Conservation (phyloP, 1,284 basidiomycete genomes). For the Inonotus obliquus region DNA sequence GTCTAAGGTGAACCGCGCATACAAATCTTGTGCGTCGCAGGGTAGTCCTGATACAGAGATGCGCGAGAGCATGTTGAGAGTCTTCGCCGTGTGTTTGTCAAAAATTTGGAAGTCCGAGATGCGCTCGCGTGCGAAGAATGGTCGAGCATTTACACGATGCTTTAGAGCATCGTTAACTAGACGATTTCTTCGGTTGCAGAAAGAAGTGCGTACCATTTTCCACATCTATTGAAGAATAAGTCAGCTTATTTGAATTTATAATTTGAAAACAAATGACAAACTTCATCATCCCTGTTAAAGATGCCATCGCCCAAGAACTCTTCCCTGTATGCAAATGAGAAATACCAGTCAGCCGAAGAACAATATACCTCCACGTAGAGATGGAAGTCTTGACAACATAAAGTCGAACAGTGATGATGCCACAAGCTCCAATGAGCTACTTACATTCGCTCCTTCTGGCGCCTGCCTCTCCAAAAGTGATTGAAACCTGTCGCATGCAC, state of each 20-base stretch:
- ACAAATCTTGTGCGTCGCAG: slow-evolving; percentile 64
- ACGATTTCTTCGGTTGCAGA: neutral
- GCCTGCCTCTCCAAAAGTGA: slow-evolving; percentile 57
- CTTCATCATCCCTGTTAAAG: slow-evolving; percentile 69
- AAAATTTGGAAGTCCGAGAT: slow-evolving; percentile 67
- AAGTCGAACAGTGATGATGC: neutral
- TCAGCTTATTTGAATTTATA: neutral
- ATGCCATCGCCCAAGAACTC: slow-evolving; percentile 65
- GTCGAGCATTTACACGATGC: slow-evolving; percentile 65
- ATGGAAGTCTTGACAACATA: neutral
- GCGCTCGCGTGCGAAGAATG: slow-evolving; percentile 68
- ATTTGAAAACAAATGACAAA: slow-evolving; percentile 26
- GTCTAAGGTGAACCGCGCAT: slow-evolving; percentile 64
- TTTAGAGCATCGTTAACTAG: slow-evolving; percentile 23
- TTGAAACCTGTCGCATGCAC: slow-evolving; percentile 63
- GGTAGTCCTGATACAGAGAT: slow-evolving; percentile 35
- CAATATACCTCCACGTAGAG: neutral
- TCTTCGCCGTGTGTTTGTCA: slow-evolving; percentile 46
- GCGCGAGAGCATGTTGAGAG: slow-evolving; percentile 45
- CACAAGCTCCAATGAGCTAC: slow-evolving; percentile 24
- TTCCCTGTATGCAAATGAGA: slow-evolving; percentile 42
- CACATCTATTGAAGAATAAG: slow-evolving; percentile 35
- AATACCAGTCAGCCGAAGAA: neutral
- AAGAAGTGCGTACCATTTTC: slow-evolving; percentile 40
- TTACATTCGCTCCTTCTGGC: slow-evolving; percentile 60